Base-by-base conservation (phyloP, 192 early-diverging fungal species). In the Martensiomyces pterosporus region DNA sequence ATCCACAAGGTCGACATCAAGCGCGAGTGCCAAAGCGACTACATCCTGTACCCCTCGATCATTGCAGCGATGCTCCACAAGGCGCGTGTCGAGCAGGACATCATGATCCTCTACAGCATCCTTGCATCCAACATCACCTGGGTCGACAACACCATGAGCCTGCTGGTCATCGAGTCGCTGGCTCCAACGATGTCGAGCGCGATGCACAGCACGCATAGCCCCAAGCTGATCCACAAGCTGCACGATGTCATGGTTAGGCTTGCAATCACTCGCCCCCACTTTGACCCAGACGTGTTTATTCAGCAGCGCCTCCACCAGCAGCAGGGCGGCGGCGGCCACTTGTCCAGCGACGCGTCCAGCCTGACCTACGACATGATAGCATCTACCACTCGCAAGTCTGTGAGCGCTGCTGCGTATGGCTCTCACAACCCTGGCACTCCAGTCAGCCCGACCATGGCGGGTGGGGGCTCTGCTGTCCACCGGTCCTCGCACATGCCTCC, bases 241-340 rank as follows among this genome's bases (percentile, higher is more conserved):
- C 64, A 67, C 55, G 64, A 61, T 19, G 52, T 74, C 52, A 62
- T 74, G 70, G 59, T 67, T 39, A 63, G 70, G 0, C 40, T 74
- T 47, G 70, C 59, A 4, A 63, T 74, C n/a, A 57, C 59, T n/a
- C 64, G 70, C 2, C 70, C 70, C 42, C 49, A 74, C 51, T 74
- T 74, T 55, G 70, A 74, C 10, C 70, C 70, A 4, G 70, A 74
- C n/a, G 54, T 74, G 42, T 66, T 66, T 29, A 67, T 67, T 43
- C 58, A 63, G 59, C 70, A 62, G 48, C 49, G 51, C 32, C 39
- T 58, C 19, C 23, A 62, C 39, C 61, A 51, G 39, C 49, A 51
- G 26, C 26, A 59, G 34, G 41, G 23, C 32, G 49, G 29, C 24
- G 54, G 38, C 8, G 26, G 45, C 15, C 45, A 45, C n/a, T 14